Conservation (phyloP, 768 basidiomycete genomes). For the Pisolithus orientalis region DNA sequence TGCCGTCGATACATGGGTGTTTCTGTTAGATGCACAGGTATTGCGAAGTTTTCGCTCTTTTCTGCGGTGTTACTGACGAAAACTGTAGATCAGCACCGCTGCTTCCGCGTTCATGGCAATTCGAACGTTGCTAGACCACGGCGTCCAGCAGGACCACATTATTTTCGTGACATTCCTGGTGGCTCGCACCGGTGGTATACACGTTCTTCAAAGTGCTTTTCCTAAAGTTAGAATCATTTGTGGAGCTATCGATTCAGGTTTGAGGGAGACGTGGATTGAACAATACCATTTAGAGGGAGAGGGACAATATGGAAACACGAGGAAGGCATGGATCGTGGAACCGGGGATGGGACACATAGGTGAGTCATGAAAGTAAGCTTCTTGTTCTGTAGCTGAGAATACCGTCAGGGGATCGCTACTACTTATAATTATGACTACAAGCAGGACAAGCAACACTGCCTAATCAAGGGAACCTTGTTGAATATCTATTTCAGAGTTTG, state of each 20-base stretch:
- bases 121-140: constrained; percentile 88
- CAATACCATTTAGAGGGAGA: constrained; percentile 44
- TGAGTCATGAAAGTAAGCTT: constrained; percentile 22
- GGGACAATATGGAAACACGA: constrained; percentile 38
- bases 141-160: constrained; percentile 76
- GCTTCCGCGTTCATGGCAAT: constrained; percentile 95
- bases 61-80: background rate
- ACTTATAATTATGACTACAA: constrained; percentile 18
- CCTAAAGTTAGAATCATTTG: constrained; percentile 81
- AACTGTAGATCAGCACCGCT: constrained; percentile 78
- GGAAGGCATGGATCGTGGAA: constrained; percentile 76
- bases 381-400: background rate
- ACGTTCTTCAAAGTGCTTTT: constrained; percentile 75
- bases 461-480: too few relatives aligned
- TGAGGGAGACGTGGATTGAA: constrained; percentile 71
- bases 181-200: constrained; percentile 73
- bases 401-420: constrained; percentile 36
- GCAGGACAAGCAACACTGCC: too few relatives aligned
- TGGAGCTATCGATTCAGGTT: constrained; percentile 72
- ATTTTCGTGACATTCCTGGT: constrained; percentile 89
- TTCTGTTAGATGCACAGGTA: constrained; percentile 87
- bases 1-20: constrained; percentile 72
- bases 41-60: background rate
- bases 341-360: constrained; percentile 90
- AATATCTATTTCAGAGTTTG: too few relatives aligned